Evolutionary conservation across 495 filamentous ascomycete genomes (phyloP).

Genomic region (Ascodesmis nigricans): DNA sequence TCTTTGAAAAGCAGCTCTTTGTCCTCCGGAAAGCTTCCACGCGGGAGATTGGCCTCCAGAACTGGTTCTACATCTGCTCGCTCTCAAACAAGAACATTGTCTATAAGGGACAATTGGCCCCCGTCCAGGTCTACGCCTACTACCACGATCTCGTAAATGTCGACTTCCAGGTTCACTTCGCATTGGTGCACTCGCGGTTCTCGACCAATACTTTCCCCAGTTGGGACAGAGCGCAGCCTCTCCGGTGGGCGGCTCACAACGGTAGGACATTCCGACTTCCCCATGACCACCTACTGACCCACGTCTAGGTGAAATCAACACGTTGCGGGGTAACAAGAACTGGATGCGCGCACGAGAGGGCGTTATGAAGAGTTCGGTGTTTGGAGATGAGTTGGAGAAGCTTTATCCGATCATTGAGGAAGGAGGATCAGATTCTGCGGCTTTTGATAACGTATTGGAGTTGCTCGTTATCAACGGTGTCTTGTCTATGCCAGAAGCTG

Average conservation of each 20-base stretch:
- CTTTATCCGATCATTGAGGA: conserved; percentile 95
- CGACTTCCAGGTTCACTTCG: conserved; percentile 95
- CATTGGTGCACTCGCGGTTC: conserved; percentile 92
- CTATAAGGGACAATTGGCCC: conserved; percentile 95
- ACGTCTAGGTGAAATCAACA: conserved; percentile 68
- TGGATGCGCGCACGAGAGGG: conserved; percentile 99
- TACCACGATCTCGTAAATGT: conserved; percentile 95
- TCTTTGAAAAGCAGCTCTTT: conserved; percentile 86
- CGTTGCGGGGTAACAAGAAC: conserved; percentile 96
- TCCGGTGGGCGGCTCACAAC: conserved; percentile 97
- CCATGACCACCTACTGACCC: conserved; percentile 16
- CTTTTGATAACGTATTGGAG: conserved; percentile 95
- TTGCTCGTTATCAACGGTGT: conserved; percentile 91
- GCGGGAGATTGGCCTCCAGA: conserved; percentile 81
- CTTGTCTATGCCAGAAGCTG: conserved; percentile 84
- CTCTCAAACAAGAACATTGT: conserved; percentile 97
- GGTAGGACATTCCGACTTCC: conserved; percentile 30
- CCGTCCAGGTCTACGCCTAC: conserved; percentile 96
- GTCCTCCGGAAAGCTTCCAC: conserved; percentile 86
- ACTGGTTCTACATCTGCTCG: conserved; percentile 98
- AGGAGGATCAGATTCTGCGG: conserved; percentile 91
- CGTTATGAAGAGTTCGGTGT: conserved; percentile 78
- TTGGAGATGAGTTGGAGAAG: conserved; percentile 75
- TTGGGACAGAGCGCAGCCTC: conserved; percentile 93
- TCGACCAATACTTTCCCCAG: conserved; percentile 98